phyloP scores from a whole-genome alignment of 345 rosid genomes.

The Camelina hispida region DNA sequence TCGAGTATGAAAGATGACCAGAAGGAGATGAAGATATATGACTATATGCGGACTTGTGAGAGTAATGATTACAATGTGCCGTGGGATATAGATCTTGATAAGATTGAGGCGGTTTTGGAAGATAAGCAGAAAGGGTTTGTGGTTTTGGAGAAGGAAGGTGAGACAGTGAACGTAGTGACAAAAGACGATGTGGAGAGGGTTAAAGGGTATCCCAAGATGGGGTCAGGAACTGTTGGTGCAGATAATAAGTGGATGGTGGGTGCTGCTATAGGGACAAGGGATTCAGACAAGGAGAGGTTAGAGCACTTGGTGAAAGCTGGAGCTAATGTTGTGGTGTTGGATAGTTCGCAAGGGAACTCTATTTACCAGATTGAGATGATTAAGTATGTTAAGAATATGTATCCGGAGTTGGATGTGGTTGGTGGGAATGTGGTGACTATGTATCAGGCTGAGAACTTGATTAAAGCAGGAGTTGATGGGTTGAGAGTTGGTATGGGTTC shows the following conservation, averaged over 20 bases:
- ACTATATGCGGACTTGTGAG: constrained; percentile 56
- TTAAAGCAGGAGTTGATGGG: constrained; percentile 81
- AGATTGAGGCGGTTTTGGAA: constrained; percentile 56
- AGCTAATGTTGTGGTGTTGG: constrained; percentile 69
- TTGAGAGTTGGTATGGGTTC: constrained; percentile 95
- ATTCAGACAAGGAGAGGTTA: constrained; percentile 79
- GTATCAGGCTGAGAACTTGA: constrained; percentile 86
- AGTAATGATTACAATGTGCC: constrained; percentile 50
- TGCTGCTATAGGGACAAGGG: constrained; percentile 84
- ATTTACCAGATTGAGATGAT: constrained; percentile 88
- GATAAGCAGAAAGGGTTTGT: constrained; percentile 58
- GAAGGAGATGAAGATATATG: constrained; percentile 59
- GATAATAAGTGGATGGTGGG: constrained; percentile 91
- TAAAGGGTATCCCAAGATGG: constrained; percentile 70
- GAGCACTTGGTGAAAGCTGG: constrained; percentile 88
- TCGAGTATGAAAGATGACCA: constrained; percentile 41
- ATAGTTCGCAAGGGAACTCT: constrained; percentile 96
- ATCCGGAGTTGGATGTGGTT: constrained; percentile 79
- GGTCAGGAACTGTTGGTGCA: constrained; percentile 63
- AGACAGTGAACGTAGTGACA: constrained; percentile 63
- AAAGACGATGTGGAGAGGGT: constrained; percentile 78
- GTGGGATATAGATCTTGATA: constrained; percentile 59
- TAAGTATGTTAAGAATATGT: constrained; percentile 63
- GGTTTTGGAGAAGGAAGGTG: constrained; percentile 61
- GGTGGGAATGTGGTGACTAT: constrained; percentile 93